These are phyloP conservation scores for Phytophthora cactorum DNA, from an alignment of 352 stramenopile species.

Conservation along the genomic window DNA sequence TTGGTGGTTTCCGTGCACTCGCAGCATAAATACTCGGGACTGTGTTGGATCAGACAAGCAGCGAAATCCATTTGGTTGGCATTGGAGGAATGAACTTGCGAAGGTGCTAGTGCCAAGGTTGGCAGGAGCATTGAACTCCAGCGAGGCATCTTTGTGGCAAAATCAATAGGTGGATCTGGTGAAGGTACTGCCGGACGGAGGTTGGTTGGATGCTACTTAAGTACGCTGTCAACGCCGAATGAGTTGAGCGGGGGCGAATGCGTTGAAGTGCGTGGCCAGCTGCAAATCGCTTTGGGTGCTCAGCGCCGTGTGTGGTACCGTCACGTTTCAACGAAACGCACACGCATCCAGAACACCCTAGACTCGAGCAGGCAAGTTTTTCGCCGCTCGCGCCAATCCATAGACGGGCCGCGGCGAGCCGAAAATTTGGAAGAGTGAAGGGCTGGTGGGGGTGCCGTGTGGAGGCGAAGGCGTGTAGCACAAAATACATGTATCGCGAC, in stretches of 20 bases:
- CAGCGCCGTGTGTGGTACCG: too few species aligned
- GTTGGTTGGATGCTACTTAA: neutral
- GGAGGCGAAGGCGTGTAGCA: too few species aligned
- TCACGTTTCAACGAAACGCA: neutral
- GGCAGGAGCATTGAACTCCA: slow-evolving; percentile 17
- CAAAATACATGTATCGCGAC: too few species aligned
- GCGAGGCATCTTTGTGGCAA: slow-evolving; percentile 12
- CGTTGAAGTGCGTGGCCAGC: too few species aligned
- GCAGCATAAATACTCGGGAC: slow-evolving; percentile 44
- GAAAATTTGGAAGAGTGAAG: too few species aligned
- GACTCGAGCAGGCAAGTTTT: slow-evolving; percentile 3
- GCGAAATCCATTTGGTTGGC: slow-evolving; percentile 38
- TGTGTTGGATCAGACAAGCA: slow-evolving; percentile 44
- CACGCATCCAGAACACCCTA: neutral
- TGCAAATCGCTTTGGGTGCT: too few species aligned
- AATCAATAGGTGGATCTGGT: neutral
- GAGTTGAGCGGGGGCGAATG: too few species aligned
- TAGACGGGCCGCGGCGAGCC: neutral
- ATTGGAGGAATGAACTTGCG: slow-evolving; percentile 14
- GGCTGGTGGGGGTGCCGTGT: too few species aligned
- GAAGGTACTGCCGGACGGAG: neutral
- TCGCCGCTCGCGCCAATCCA: slow-evolving; percentile 3
- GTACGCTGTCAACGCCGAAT: too few species aligned
- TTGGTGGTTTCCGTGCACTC: slow-evolving; percentile 35
- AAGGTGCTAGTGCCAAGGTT: slow-evolving; percentile 8